These are phyloP conservation scores for Phaffomyces thermotolerans DNA, from an alignment of 805 yeast genomes.

Conservation along the genomic window DNA sequence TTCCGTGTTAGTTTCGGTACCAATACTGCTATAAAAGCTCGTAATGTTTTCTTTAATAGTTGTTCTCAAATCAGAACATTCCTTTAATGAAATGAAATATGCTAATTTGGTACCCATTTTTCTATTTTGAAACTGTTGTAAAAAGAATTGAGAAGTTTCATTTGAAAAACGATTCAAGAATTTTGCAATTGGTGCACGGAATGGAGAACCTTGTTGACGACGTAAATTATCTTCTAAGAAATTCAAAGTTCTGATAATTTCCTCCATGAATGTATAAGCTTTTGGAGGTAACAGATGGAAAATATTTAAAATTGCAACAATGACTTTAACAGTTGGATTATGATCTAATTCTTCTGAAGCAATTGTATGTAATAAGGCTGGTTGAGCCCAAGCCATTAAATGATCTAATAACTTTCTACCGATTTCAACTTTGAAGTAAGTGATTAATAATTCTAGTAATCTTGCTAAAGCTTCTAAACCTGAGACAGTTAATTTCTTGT, in stretches of 20 bases:
- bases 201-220: conserved; percentile 81
- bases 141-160: conserved; percentile 65
- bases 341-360: conserved; percentile 75
- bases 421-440: conserved; percentile 93
- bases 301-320: conserved; percentile 82
- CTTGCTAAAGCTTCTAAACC: conserved; percentile 90
- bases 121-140: conserved; percentile 57
- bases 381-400: conserved; percentile 92
- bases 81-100: conserved; percentile 50
- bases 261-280: conserved; percentile 88
- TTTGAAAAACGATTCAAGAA: conserved; percentile 77
- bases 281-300: conserved; percentile 89
- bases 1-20: conserved; percentile 44
- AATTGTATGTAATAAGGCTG: conserved; percentile 62
- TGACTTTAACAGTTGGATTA: conserved; percentile 77
- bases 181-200: conserved; percentile 83
- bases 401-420: conserved; percentile 92
- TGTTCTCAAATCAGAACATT: conserved; percentile 50
- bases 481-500: conserved; percentile 78
- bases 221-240: conserved; percentile 77
- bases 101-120: conserved; percentile 58
- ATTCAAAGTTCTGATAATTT: conserved; percentile 67
- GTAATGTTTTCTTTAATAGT: conserved; percentile 47
- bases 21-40: conserved; percentile 39
- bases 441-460: conserved; percentile 75